phyloP scores from a whole-genome alignment of 2,329 filamentous ascomycete genomes.

The Daldinia sp. region DNA sequence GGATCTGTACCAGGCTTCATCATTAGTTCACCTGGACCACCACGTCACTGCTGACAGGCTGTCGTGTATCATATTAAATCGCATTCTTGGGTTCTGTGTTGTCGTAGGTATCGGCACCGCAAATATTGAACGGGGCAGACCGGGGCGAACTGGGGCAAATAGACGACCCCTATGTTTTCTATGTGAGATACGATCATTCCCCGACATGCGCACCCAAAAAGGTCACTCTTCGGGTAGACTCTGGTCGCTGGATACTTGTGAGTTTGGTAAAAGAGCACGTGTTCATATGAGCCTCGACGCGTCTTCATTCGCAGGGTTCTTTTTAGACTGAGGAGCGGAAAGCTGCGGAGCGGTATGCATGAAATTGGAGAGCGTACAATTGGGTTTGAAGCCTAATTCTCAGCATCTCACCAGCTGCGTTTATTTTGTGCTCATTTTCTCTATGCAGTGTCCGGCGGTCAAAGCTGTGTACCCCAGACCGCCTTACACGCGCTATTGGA shows the following conservation, averaged over 20 bases:
- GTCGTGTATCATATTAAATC: conserved; percentile 21
- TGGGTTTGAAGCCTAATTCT: conserved; percentile 17
- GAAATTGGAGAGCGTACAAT: conserved; percentile 10
- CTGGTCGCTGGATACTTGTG: conserved; percentile 1
- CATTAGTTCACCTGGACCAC: conserved; percentile 10
- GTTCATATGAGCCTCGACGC: background rate
- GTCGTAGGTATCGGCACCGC: conserved; percentile 14
- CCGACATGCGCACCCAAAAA: conserved; percentile 3
- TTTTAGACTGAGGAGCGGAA: background rate
- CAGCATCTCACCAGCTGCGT: conserved; percentile 11
- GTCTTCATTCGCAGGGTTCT: background rate
- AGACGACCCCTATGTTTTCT: background rate
- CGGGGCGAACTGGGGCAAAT: conserved; percentile 4
- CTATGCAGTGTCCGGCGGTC: background rate
- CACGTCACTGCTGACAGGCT: conserved; percentile 20
- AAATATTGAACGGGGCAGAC: background rate
- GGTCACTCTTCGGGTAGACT: background rate
- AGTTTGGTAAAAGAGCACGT: conserved; percentile 3
- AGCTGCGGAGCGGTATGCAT: conserved; percentile 19
- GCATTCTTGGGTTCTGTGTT: conserved; percentile 9
- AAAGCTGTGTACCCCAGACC: conserved; percentile 14
- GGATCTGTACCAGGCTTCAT: conserved; percentile 9
- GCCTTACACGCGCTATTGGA: conserved; percentile 1
- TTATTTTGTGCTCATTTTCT: background rate
- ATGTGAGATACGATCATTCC: conserved; percentile 16